phyloP scores from a whole-genome alignment of 2,329 filamentous ascomycete genomes.

The Hymenoscyphus linearis region DNA sequence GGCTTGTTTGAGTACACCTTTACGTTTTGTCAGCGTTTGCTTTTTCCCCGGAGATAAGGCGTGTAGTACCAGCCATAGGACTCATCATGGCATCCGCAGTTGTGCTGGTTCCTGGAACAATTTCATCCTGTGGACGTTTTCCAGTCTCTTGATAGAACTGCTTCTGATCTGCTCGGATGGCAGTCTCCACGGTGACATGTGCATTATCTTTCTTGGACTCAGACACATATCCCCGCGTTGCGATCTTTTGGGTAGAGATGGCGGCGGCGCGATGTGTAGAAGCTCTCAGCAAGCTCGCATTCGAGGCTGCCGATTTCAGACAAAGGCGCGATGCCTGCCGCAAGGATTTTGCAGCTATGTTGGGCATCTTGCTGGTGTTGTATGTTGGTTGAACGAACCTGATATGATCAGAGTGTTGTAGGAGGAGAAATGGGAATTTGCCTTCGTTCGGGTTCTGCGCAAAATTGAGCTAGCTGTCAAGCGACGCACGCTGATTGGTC shows the following conservation, averaged over 20 bases:
- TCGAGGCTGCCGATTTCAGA: constrained; percentile 24
- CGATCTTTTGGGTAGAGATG: constrained; percentile 20
- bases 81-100: constrained; percentile 61
- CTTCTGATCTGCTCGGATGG: constrained; percentile 82
- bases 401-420: constrained; percentile 6
- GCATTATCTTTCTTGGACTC: constrained; percentile 75
- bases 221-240: constrained; percentile 69
- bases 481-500: not conserved
- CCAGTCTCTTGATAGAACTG: constrained; percentile 57
- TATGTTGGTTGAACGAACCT: constrained; percentile 18
- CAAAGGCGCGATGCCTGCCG: constrained; percentile 32
- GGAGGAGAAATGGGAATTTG: constrained; percentile 6
- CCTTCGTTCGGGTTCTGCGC: constrained; percentile 8
- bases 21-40: constrained; percentile 18
- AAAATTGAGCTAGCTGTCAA: constrained; percentile 1
- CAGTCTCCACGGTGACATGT: constrained; percentile 75
- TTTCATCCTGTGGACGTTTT: constrained; percentile 26
- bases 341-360: constrained; percentile 28
- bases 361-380: constrained; percentile 23
- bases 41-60: constrained; percentile 12
- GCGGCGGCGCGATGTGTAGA: constrained; percentile 20
- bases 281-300: constrained; percentile 24
- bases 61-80: constrained; percentile 61
- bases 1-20: constrained; percentile 80
- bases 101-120: constrained; percentile 23